Percentiles rank a stretch among this genome's conserved stretches.
Conservation (phyloP, 2,329 filamentous ascomycete species). For the Dissoconium aciculare region DNA sequence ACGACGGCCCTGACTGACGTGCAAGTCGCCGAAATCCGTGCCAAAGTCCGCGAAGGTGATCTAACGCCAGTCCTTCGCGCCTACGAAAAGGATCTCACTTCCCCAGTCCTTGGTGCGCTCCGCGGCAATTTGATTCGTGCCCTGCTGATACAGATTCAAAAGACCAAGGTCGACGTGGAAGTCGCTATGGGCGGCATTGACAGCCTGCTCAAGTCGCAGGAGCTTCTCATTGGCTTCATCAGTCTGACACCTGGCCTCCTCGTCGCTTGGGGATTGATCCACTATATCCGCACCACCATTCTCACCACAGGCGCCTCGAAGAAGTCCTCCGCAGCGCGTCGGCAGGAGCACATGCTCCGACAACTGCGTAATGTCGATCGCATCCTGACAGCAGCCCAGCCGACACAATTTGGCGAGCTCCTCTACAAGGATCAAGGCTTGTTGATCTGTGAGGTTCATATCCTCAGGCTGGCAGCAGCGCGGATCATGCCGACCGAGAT, state of each 20-base stretch:
- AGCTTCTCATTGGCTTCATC: conserved; percentile 94
- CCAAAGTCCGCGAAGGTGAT: conserved; percentile 78
- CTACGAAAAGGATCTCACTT: conserved; percentile 77
- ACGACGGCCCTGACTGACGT: conserved; percentile 40
- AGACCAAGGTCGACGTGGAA: conserved; percentile 97
- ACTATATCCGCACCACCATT: conserved; percentile 56
- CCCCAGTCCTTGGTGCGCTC: conserved; percentile 67
- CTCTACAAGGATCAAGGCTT: conserved; percentile 88
- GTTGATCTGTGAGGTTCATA: conserved; percentile 76
- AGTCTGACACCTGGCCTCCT: conserved; percentile 86
- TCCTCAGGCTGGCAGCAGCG: conserved; percentile 55
- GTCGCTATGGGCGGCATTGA: conserved; percentile 94
- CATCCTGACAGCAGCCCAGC: conserved; percentile 34
- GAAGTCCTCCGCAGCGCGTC: conserved; percentile 49
- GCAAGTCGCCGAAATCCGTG: conserved; percentile 59
- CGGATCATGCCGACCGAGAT: conserved; percentile 58
- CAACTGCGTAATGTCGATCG: conserved; percentile 80
- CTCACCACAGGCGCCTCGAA: conserved; percentile 50
- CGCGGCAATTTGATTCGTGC: conserved; percentile 78
- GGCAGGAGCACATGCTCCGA: conserved; percentile 56
- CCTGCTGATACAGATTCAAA: conserved; percentile 89
- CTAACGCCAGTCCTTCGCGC: conserved; percentile 80
- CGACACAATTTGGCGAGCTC: conserved; percentile 57
- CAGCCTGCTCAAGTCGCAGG: conserved; percentile 83
- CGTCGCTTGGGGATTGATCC: conserved; percentile 58